Percentiles rank a stretch among this genome's conserved stretches.
These are phyloP conservation scores for Gracilaria domingensis DNA, from an alignment of 23 red algal genomes.

Conservation along the genomic window DNA sequence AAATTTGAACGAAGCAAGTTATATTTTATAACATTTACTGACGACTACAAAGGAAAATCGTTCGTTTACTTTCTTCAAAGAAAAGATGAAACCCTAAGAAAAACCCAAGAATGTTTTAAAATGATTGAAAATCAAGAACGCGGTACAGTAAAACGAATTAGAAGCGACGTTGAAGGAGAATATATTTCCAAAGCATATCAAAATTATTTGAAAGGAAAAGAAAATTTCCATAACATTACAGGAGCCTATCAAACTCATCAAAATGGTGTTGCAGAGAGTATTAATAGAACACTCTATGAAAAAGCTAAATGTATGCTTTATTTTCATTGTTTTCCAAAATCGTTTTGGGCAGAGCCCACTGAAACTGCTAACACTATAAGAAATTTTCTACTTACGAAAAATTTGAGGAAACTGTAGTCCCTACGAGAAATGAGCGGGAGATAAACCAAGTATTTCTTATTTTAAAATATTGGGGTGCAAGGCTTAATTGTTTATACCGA, in stretches of 20 bases:
- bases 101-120: too few species aligned
- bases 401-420: neutral
- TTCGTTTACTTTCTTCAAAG: conserved; percentile 9
- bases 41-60: conserved; percentile 1
- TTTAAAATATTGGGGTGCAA: conserved; percentile 18
- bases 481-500: conserved; percentile 31
- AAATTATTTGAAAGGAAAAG: conserved; percentile 23
- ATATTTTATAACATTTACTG: conserved; percentile 47
- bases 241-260: conserved; percentile 30
- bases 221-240: conserved; percentile 21
- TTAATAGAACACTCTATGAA: too few species aligned
- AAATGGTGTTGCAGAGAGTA: too few species aligned
- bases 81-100: neutral
- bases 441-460: conserved; percentile 12
- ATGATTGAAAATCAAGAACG: conserved; percentile 24
- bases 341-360: conserved; percentile 33
- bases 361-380: conserved; percentile 17
- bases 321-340: too few species aligned
- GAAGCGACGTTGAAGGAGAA: conserved; percentile 37
- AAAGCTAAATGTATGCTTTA: too few species aligned
- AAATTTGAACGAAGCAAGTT: neutral
- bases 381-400: conserved; percentile 15
- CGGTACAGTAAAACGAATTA: conserved; percentile 5
- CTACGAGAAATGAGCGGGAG: conserved; percentile 9
- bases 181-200: conserved; percentile 2